Evolutionary conservation across 2,329 filamentous ascomycete genomes (phyloP).

Genomic region (Phaeosphaeriaceae sp.): DNA sequence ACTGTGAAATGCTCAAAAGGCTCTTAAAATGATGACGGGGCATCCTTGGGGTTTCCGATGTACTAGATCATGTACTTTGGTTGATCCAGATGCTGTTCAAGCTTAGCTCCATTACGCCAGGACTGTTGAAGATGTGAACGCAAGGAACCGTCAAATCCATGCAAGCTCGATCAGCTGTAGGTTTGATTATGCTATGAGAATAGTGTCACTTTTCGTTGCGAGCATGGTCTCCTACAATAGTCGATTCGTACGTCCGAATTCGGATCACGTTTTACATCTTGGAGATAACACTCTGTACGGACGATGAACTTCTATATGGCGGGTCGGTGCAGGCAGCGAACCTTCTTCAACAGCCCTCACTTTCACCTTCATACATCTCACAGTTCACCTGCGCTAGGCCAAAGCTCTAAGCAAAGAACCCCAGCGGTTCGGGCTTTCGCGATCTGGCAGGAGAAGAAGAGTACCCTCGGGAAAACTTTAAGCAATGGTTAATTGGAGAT

Average conservation of each 20-base stretch:
- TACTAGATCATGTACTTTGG: neutral
- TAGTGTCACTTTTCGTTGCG: neutral
- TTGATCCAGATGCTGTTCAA: neutral
- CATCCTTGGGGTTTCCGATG: neutral
- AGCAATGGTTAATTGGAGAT: neutral
- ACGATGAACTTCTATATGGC: constrained; percentile 26
- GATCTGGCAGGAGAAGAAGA: constrained; percentile 67
- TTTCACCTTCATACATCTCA: constrained; percentile 54
- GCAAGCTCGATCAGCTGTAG: neutral
- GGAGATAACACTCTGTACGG: constrained; percentile 3
- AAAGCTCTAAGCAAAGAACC: constrained; percentile 28
- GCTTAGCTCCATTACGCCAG: neutral
- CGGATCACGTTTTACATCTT: neutral
- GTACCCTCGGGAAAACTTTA: constrained; percentile 23
- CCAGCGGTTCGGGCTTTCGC: constrained; percentile 75
- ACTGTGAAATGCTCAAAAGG: neutral
- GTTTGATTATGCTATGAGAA: neutral
- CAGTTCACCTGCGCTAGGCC: constrained; percentile 24
- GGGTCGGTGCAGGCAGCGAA: constrained; percentile 47
- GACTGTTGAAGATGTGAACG: neutral
- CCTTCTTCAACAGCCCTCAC: constrained; percentile 61
- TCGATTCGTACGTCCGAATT: neutral
- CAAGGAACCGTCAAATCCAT: neutral
- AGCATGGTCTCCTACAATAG: too few species aligned
- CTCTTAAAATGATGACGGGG: neutral